These are phyloP conservation scores for Ophiocordyceps camponoti-floridani DNA, from an alignment of 2,329 filamentous ascomycete species.

Conservation along the genomic window DNA sequence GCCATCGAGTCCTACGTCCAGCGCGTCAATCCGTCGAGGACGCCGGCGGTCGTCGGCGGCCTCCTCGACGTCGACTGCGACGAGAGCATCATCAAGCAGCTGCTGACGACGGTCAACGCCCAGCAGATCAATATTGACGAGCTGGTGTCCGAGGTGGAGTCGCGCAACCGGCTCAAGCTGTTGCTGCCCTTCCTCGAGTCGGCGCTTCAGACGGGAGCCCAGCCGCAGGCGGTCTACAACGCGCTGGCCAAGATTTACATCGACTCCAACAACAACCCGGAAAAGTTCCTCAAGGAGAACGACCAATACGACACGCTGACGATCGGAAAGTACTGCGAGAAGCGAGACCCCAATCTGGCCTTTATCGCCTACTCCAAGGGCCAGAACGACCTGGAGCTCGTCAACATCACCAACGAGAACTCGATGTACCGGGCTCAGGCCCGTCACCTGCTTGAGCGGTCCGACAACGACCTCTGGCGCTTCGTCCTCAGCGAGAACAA, in stretches of 20 bases:
- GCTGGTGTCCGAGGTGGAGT: constrained; percentile 87
- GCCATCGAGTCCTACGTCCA: constrained; percentile 98
- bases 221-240: constrained; percentile 93
- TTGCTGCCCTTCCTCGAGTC: constrained; percentile 90
- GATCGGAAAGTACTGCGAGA: constrained; percentile 97
- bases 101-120: constrained; percentile 71
- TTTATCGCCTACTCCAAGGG: constrained; percentile 94
- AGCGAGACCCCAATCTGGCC: constrained; percentile 88
- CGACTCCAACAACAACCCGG: constrained; percentile 93
- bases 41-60: constrained; percentile 83
- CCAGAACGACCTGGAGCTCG: constrained; percentile 90
- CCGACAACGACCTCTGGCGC: constrained; percentile 78
- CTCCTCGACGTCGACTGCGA: constrained; percentile 95
- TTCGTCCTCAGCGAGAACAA: constrained; percentile 96
- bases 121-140: constrained; percentile 83
- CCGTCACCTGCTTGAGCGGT: constrained; percentile 80
- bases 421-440: constrained; percentile 99
- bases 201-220: constrained; percentile 74
- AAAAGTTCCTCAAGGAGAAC: constrained; percentile 95
- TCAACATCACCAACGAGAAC: constrained; percentile 97
- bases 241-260: constrained; percentile 99
- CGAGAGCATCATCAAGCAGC: constrained; percentile 84
- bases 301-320: constrained; percentile 84
- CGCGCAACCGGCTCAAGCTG: constrained; percentile 86
- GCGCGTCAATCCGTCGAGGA: constrained; percentile 80